Evolutionary conservation across 345 rosid species (phyloP), one percentile per base, ranked within the genome.

Genomic region (Melastoma malabathricum): DNA sequence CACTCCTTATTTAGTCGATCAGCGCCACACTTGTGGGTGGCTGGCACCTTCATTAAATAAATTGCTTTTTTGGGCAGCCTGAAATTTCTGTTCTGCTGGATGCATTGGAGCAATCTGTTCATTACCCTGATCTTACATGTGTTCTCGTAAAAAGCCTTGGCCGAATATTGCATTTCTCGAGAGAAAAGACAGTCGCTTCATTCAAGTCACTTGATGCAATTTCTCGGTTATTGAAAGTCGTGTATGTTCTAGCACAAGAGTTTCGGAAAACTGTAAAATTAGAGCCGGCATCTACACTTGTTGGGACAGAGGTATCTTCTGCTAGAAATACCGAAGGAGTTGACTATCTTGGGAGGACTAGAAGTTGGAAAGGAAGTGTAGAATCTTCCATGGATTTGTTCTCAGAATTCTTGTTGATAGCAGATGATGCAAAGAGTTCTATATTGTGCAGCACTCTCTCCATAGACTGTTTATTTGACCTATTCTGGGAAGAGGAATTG

Each of bases 101-200:
- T 69, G 88, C 98, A 59, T 78, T 89, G 63, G 98, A 89, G 66
- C 77, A 81, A 60, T 89, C 76, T 73, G 77, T 79, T 49, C 81
- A 75, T 58, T 74, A 78, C 63, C 79, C 89, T 41, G 73, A 67
- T 54, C 75, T 81, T 13, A 86, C 86, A n/a, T 49, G 50, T 47
- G 65, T 76, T 75, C 75, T 89, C 68, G 82, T 81, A 47, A 85
- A 68, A 70, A 59, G 84, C 53, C 77, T 89, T 54, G 77, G 75
- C 61, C 77, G 69, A 19, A 69, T 84, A 64, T 64, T 89, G 60
- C 84, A 73, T 63, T 79, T 78, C 61, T 75, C 86, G 44, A 44
- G 71, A 19, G 94, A 78, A 71, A 83, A 83, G 73, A 80, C 72
- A 45, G 25, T 78, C 51, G 72, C 82, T 47, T 86, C 86, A 5